Base-by-base conservation (phyloP, 257 asterid species). In the Solanum etuberosum region DNA sequence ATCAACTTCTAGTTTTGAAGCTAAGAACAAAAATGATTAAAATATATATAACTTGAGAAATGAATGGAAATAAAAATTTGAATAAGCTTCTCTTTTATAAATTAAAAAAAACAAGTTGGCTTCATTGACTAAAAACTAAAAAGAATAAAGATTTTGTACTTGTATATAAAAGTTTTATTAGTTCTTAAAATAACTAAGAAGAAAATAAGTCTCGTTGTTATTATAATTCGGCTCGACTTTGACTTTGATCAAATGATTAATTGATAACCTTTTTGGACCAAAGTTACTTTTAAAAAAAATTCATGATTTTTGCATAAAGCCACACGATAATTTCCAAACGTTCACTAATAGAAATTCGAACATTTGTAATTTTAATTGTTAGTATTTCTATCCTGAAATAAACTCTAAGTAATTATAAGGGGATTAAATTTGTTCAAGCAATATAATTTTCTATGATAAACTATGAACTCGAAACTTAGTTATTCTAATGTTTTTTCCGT, bases 351-450 rank as follows among this genome's bases (percentile, higher is more conserved):
- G 13, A 59, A 23, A 23, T 23, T 59, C 27, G 6, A 59, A 59
- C 67, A 59, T 59, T 59, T 23, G 13, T 3, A 0, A 23, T n/a
- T 61, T 61, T 1, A 2, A 61, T n/a, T n/a, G 7, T 61, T 61
- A 4, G 4, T 61, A 61, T n/a, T 61, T n/a, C 2, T 5, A 63
- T n/a, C 8, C 0, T 4, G 3, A n/a, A n/a, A n/a, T 9, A n/a
- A n/a, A n/a, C 7, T 63, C 14, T 10, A 63, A 11, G 16, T 23
- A 5, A n/a, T n/a, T 63, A 10, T 1, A 5, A 63, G 3, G 32
- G 15, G 4, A 63, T 63, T 25, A 63, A 63, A n/a, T 63, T 25
- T 25, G 1, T 63, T 11, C 7, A 25, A n/a, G 25, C 8, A 65
- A 12, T 25, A 65, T 11, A n/a, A n/a, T 9, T 61, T 61, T 61